Evolutionary conservation across 345 rosid genomes (phyloP), one percentile per base, ranked within the genome.

Genomic region (Lepidium aucheri): DNA sequence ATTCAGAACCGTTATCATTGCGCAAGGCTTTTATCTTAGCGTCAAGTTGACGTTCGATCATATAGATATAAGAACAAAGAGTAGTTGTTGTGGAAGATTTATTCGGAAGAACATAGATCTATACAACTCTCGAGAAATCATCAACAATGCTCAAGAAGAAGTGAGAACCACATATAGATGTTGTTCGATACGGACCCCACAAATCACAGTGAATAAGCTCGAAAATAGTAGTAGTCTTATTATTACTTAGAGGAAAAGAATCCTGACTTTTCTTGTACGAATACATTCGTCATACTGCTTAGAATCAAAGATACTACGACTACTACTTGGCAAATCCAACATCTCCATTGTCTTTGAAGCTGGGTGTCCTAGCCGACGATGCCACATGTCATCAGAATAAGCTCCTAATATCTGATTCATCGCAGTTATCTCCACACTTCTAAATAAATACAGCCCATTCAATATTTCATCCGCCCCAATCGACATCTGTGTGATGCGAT

Each of bases 391-490:
- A 5, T 5, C 1, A 34, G 38, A 34, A 0, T 8, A 12, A 8
- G 10, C 2, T n/a, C n/a, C 1, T 7, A 40, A 2, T 5, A 4
- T 6, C 0, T 40, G 44, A 0, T 6, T 1, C 8, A 15, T 1
- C 1, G 44, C 3, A 1, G 16, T 8, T 1, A 3, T 5, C 1
- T 22, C 33, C 53, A 2, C 13, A 0, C 53, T 22, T 0, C 8
- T 9, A 11, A 47, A 10, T 0, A 22, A 47, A 22, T 22, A 47
- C 0, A 47, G 0, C 0, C 32, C 33, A 0, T 44, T 12, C 0
- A 0, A 8, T 0, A 16, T 22, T 5, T 44, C 50, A 44, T 3
- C 50, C 0, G 14, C 33, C 1, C 33, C 33, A 47, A 47, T 47
- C 33, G 22, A 15, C 33, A 24, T 47, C 33, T 15, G 11, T 8